These are phyloP conservation scores for Leccinellum luteum DNA, from an alignment of 768 basidiomycete genomes.

Conservation along the genomic window DNA sequence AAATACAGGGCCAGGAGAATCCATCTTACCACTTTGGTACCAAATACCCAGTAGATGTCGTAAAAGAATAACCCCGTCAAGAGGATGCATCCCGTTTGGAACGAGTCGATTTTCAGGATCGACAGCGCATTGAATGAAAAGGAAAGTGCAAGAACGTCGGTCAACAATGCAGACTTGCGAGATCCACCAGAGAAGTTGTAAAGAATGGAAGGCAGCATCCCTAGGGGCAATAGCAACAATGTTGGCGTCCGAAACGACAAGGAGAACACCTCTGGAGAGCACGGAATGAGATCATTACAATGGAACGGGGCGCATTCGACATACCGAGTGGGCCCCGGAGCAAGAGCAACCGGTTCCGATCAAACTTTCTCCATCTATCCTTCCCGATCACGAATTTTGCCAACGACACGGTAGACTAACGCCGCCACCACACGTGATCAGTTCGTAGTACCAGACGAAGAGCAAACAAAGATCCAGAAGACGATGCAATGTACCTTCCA, in stretches of 20 bases:
- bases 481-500: slow-evolving; percentile 50
- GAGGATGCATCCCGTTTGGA: slow-evolving; percentile 80
- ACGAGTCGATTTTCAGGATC: slow-evolving; percentile 83
- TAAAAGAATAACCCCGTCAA: slow-evolving; percentile 87
- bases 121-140: slow-evolving; percentile 80
- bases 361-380: slow-evolving; percentile 56
- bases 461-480: background rate
- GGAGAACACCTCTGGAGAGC: slow-evolving; percentile 31
- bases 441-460: background rate
- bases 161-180: slow-evolving; percentile 67
- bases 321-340: slow-evolving; percentile 47
- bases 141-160: slow-evolving; percentile 72
- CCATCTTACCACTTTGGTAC: slow-evolving; percentile 73
- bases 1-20: background rate
- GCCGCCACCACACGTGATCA: background rate
- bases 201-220: slow-evolving; percentile 60
- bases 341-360: slow-evolving; percentile 42
- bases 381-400: slow-evolving; percentile 48
- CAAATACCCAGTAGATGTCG: slow-evolving; percentile 95
- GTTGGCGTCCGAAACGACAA: slow-evolving; percentile 60
- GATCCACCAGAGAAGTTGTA: slow-evolving; percentile 48
- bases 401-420: slow-evolving; percentile 52
- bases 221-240: slow-evolving; percentile 53
- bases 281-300: slow-evolving; percentile 5
- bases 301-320: slow-evolving; percentile 11